Evolutionary conservation across 805 yeast genomes (phyloP).

Genomic region (Brettanomyces custersianus): DNA sequence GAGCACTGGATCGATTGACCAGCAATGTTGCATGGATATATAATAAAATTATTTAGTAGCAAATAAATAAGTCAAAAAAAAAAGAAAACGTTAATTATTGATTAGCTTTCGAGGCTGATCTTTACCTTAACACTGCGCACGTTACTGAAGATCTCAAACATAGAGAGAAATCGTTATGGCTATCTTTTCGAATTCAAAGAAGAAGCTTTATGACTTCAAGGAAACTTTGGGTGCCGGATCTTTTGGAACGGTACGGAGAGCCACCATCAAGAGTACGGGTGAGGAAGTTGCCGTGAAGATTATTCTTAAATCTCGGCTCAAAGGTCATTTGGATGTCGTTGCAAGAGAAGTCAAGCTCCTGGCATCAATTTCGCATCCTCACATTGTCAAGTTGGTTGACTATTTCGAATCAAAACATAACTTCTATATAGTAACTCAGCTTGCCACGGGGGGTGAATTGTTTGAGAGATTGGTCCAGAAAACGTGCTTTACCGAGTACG

Average conservation of each 20-base stretch:
- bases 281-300: slow-evolving; percentile 88
- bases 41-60: too few species aligned
- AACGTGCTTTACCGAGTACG: slow-evolving; percentile 83
- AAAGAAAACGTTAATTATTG: too few species aligned
- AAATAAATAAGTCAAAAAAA: too few species aligned
- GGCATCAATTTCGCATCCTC: slow-evolving; percentile 64
- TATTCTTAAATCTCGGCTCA: slow-evolving; percentile 74
- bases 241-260: slow-evolving; percentile 85
- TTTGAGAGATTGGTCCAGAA: slow-evolving; percentile 76
- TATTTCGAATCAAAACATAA: slow-evolving; percentile 93
- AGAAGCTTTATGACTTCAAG: slow-evolving; percentile 66
- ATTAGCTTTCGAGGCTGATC: too few species aligned
- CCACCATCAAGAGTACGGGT: slow-evolving; percentile 32
- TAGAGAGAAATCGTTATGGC: too few species aligned
- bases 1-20: too few species aligned
- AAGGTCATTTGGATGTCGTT: slow-evolving; percentile 56
- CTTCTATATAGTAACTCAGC: slow-evolving; percentile 86
- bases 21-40: too few species aligned
- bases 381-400: slow-evolving; percentile 82
- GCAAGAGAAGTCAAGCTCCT: slow-evolving; percentile 70
- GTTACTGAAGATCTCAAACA: too few species aligned
- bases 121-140: too few species aligned
- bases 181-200: slow-evolving; percentile 39
- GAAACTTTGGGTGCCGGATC: slow-evolving; percentile 90
- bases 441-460: slow-evolving; percentile 94